Base-by-base conservation (phyloP, 768 basidiomycete species). In the Pholiota microspora region DNA sequence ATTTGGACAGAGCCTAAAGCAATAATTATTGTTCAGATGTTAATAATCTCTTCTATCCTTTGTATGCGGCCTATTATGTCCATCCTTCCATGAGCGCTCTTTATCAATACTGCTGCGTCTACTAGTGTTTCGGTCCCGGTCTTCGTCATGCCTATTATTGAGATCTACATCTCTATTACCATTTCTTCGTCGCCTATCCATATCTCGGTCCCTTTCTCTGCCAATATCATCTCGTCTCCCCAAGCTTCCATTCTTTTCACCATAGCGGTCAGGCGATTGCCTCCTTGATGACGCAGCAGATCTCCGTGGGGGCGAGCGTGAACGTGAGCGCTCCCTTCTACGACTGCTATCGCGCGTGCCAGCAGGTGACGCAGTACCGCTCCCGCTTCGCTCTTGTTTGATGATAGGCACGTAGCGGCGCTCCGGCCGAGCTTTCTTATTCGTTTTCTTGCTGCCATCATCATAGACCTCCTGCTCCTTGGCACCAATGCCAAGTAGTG, bases 401-500 rank as follows among this genome's bases (percentile, higher is more conserved):
- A 93, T 64, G 27, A 98, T 74, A 9, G 97, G 95, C 24, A 94
- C 73, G 65, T 97, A 98, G 61, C 84, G 81, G 72, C 82, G 84
- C 51, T 92, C 90, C 2, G 81, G 80, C 28, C 78, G 73, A 62
- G 71, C 73, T 6, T 71, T 71, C 54, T 71, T 70, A 16, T 46
- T 54, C 64, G 75, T 80, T 71, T 76, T 82, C 67, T 67, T 76
- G 62, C 73, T 82, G 16, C 88, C 89, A 56, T 90, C 84, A 54
- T 92, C 88, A 4, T 82, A 77, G 0, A 81, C 77, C 62, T 89
- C 85, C 59, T 80, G 79, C 62, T 95, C 89, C 65, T 97, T 98
- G 2, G 97, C 97, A 2, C 97, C 95, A 25, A 99, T 88, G 0
- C 96, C 97, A 8, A 98, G 73, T 10, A 98, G 70, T 0, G 94